These are phyloP conservation scores for Ogataea glucozyma DNA, from an alignment of 805 yeast genomes.

Conservation along the genomic window DNA sequence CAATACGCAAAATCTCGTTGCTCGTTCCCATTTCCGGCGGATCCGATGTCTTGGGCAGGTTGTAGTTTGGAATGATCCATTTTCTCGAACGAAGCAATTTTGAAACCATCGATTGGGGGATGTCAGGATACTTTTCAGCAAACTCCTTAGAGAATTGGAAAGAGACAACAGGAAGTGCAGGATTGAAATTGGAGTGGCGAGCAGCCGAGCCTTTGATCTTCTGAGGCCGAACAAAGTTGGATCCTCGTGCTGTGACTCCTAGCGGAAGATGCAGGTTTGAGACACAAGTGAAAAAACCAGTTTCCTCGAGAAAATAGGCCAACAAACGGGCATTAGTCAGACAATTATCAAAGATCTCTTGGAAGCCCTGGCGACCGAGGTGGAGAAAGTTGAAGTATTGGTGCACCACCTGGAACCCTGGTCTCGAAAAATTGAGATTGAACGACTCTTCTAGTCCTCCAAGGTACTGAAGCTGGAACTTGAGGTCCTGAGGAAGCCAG, in stretches of 20 bases:
- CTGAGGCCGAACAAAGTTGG: neutral
- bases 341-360: slow-evolving; percentile 58
- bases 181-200: slow-evolving; percentile 51
- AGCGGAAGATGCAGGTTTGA: slow-evolving; percentile 72
- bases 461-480: slow-evolving; percentile 77
- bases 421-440: slow-evolving; percentile 85
- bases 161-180: slow-evolving; percentile 89
- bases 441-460: slow-evolving; percentile 90
- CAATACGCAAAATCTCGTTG: slow-evolving; percentile 79
- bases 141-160: slow-evolving; percentile 70
- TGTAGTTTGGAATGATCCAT: slow-evolving; percentile 88
- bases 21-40: slow-evolving; percentile 39
- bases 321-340: slow-evolving; percentile 72
- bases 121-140: slow-evolving; percentile 62
- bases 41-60: slow-evolving; percentile 58
- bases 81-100: slow-evolving; percentile 74
- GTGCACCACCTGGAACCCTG: slow-evolving; percentile 87
- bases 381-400: slow-evolving; percentile 81
- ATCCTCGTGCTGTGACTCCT: slow-evolving; percentile 37
- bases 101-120: slow-evolving; percentile 79
- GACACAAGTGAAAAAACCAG: slow-evolving; percentile 68
- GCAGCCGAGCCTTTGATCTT: neutral
- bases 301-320: slow-evolving; percentile 60
- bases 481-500: slow-evolving; percentile 67
- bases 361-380: slow-evolving; percentile 73